Conservation (phyloP, 2,329 filamentous ascomycete genomes). For the Zymoseptoria passerinii region DNA sequence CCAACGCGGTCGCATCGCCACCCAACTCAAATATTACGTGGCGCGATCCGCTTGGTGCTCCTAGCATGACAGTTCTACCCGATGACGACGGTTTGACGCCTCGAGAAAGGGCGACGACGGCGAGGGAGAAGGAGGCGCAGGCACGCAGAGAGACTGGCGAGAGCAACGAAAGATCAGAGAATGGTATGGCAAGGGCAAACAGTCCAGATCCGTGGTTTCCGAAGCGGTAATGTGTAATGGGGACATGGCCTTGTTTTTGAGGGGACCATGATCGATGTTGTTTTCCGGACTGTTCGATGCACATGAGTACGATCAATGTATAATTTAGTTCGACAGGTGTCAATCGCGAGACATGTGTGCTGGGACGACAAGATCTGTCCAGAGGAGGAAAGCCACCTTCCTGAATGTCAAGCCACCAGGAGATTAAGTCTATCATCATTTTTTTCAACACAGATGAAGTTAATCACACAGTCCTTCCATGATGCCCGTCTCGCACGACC, state of each 20-base stretch:
- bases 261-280: no score
- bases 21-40: neutral
- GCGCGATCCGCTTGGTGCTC: neutral
- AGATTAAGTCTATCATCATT: no score
- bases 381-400: no score
- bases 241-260: neutral
- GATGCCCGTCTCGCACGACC: neutral
- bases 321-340: neutral
- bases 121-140: neutral
- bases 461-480: no score
- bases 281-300: no score
- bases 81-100: neutral
- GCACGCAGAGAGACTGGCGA: neutral
- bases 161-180: neutral
- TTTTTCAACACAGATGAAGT: no score
- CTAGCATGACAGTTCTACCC: neutral
- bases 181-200: slow-evolving; percentile 3
- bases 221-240: slow-evolving; percentile 6
- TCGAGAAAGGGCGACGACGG: neutral
- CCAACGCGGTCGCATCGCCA: neutral
- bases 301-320: neutral
- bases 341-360: neutral
- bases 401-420: no score
- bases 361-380: neutral
- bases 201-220: slow-evolving; percentile 25